These are phyloP conservation scores for Penicillium digitatum DNA, from an alignment of 2,329 filamentous ascomycete species.

Conservation along the genomic window DNA sequence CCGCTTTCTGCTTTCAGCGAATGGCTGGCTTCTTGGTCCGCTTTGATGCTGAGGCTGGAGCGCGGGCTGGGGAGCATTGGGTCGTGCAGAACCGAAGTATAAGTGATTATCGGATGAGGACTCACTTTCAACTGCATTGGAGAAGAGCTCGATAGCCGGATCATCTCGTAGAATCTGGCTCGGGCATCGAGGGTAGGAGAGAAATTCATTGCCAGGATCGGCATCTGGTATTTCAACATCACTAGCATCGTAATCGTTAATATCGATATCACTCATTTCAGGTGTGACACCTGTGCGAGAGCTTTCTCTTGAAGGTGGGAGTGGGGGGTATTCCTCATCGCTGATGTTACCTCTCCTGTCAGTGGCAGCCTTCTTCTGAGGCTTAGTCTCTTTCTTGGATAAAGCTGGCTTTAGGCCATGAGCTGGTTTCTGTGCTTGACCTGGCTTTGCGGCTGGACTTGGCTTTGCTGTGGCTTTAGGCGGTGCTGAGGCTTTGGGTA, in stretches of 20 bases:
- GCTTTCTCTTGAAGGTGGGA: background rate
- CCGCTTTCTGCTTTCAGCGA: background rate
- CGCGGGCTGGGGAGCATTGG: no score
- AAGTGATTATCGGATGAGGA: background rate
- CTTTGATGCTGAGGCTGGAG: background rate
- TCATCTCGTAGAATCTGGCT: background rate
- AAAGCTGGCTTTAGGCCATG: background rate
- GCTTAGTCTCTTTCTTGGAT: background rate
- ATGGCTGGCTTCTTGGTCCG: background rate
- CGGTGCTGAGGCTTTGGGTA: background rate
- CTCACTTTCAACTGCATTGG: background rate
- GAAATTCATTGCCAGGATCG: background rate
- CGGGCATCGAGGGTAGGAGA: no score
- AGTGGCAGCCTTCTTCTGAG: no score
- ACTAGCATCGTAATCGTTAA: background rate
- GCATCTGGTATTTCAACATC: background rate
- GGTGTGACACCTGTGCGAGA: background rate
- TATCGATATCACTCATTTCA: background rate
- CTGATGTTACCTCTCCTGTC: background rate
- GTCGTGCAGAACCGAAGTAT: background rate
- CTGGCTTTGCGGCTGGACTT: fast-evolving
- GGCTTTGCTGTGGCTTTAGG: background rate
- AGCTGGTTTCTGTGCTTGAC: background rate
- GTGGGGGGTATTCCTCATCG: background rate
- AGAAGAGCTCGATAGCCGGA: no score